A percentile compares a stretch with the other conserved stretches of the same genome.
Conservation (phyloP, 306 rosid species). For the Medicago arabica region DNA sequence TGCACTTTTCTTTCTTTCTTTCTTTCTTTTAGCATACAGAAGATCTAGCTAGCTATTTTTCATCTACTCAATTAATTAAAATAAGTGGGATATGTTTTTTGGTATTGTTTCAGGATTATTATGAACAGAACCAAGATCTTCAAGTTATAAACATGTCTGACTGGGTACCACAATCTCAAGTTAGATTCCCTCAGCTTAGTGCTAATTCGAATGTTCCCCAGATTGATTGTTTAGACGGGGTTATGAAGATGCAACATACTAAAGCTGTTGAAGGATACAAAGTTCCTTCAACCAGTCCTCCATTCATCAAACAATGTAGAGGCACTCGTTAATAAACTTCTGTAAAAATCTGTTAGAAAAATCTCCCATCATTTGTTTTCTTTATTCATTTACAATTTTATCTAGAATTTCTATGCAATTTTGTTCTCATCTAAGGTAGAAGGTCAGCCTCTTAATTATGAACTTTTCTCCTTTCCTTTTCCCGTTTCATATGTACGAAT, state of each 20-base stretch:
- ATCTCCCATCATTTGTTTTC: background rate
- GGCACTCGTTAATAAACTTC: background rate
- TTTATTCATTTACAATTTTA: background rate
- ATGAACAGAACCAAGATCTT: slow-evolving; percentile 41
- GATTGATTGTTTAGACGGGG: slow-evolving; percentile 24
- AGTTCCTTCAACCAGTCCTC: slow-evolving; percentile 42
- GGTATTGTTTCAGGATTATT: slow-evolving; percentile 44
- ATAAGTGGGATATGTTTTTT: background rate
- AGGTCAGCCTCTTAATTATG: too few species aligned
- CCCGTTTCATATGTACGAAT: too few species aligned
- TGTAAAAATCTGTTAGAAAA: slow-evolving; percentile 20
- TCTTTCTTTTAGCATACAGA: background rate
- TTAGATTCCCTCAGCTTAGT: slow-evolving; percentile 26
- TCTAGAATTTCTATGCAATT: background rate
- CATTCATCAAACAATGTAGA: slow-evolving; percentile 39
- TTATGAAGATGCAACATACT: slow-evolving; percentile 30
- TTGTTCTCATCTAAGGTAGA: background rate
- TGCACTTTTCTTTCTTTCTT: background rate
- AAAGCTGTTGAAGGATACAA: slow-evolving; percentile 24
- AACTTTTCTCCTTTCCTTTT: too few species aligned
- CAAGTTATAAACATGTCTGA: background rate
- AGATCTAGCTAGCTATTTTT: background rate
- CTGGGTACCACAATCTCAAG: slow-evolving; percentile 42
- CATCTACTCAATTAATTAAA: slow-evolving; percentile 1
- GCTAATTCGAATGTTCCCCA: background rate